Conservation (phyloP, 2,329 filamentous ascomycete genomes). For the Eutypa lata region DNA sequence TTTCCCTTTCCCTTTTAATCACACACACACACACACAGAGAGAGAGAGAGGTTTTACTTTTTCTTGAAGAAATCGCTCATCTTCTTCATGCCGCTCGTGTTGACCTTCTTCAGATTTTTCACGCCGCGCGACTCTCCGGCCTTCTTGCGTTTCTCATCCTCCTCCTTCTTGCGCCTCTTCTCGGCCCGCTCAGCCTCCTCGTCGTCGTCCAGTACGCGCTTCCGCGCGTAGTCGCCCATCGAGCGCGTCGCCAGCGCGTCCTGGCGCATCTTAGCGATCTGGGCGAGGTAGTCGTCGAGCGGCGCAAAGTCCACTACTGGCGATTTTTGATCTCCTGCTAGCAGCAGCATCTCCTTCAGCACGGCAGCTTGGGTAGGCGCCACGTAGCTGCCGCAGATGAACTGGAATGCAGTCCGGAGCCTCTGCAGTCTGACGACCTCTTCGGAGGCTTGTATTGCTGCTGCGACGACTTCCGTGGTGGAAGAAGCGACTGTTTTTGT, state of each 20-base stretch:
- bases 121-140: conserved; percentile 71
- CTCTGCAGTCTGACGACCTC: conserved; percentile 59
- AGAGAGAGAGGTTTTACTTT: too few relatives aligned
- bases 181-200: conserved; percentile 63
- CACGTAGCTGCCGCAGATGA: conserved; percentile 62
- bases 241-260: conserved; percentile 69
- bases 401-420: conserved; percentile 60
- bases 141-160: conserved; percentile 85
- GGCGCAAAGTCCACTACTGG: conserved; percentile 68
- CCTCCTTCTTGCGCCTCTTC: conserved; percentile 82
- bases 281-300: conserved; percentile 66
- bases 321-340: too few relatives aligned
- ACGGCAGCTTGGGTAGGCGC: conserved; percentile 37
- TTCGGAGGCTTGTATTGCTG: conserved; percentile 43
- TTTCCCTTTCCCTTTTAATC: too few relatives aligned
- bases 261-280: conserved; percentile 64
- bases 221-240: conserved; percentile 62
- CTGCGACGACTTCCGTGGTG: conserved; percentile 26
- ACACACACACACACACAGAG: too few relatives aligned
- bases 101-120: conserved; percentile 81
- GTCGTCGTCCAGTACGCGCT: conserved; percentile 65
- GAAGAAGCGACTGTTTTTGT: conserved; percentile 7
- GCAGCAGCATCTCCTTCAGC: conserved; percentile 42
- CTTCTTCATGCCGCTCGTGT: conserved; percentile 94
- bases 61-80: conserved; percentile 92